Evolutionary conservation across 495 filamentous ascomycete genomes (phyloP).

Genomic region (Aspergillus campestris): DNA sequence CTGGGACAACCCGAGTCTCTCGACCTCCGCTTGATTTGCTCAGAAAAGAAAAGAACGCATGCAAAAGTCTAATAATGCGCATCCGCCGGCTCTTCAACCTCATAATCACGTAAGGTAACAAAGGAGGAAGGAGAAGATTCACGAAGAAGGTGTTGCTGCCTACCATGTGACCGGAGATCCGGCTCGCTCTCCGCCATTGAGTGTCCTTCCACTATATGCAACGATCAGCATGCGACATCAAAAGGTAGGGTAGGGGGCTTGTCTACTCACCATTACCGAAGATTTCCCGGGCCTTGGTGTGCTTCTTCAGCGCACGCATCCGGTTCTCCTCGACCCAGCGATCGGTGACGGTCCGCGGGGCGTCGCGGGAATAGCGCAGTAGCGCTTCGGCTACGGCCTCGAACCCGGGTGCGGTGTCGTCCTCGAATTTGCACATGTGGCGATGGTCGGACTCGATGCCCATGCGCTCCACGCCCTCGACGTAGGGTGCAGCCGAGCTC

Average conservation of each 20-base stretch:
- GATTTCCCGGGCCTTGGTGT: conserved; percentile 31
- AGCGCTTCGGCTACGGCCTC: conserved; percentile 64
- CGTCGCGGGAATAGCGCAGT: conserved; percentile 56
- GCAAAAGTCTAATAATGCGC: conserved; percentile 4
- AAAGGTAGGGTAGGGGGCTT: background rate
- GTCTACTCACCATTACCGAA: conserved; percentile 19
- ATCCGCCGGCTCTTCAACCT: conserved; percentile 31
- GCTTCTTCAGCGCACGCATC: conserved; percentile 35
- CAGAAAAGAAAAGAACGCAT: background rate
- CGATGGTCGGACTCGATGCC: conserved; percentile 78
- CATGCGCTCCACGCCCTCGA: conserved; percentile 66
- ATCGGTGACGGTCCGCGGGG: conserved; percentile 46
- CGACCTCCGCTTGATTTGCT: too few species aligned
- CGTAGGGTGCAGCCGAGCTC: conserved; percentile 62
- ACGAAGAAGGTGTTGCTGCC: conserved; percentile 20
- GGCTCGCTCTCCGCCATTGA: conserved; percentile 14
- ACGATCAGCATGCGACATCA: background rate
- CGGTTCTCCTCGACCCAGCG: conserved; percentile 59
- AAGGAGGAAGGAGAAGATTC: conserved; percentile 6
- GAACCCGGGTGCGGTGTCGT: conserved; percentile 63
- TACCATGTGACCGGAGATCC: conserved; percentile 23
- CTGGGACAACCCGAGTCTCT: background rate
- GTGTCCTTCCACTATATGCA: background rate
- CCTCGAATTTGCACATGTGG: conserved; percentile 82
- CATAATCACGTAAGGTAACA: conserved; percentile 29